Conservation (phyloP, 2,329 filamentous ascomycete species). For the Rhynchosporium agropyri region DNA sequence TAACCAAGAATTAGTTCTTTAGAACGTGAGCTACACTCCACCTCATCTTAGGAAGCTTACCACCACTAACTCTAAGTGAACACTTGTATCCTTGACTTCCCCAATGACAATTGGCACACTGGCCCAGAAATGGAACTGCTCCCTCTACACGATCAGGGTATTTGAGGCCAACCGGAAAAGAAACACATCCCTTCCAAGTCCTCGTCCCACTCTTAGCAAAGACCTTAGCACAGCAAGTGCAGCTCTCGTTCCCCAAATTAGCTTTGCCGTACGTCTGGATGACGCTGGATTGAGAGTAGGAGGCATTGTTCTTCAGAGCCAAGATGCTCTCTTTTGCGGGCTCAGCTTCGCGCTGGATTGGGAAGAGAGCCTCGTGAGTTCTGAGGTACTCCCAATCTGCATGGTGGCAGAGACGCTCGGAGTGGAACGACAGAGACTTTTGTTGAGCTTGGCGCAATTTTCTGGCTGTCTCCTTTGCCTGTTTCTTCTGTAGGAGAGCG, state of each 20-base stretch:
- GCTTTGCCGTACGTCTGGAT: constrained; percentile 4
- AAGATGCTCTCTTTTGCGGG: background rate
- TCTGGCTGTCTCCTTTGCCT: constrained; percentile 2
- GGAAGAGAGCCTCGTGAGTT: background rate
- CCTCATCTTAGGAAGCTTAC: background rate
- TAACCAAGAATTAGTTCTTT: background rate
- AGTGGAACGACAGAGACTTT: constrained; percentile 1
- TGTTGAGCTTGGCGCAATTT: constrained; percentile 6
- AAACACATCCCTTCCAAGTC: constrained; percentile 10
- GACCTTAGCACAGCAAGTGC: background rate
- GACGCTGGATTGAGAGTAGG: constrained; percentile 5
- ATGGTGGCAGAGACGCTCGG: constrained; percentile 2
- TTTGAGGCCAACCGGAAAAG: background rate
- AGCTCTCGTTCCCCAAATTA: background rate
- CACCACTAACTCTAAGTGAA: background rate
- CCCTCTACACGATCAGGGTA: background rate
- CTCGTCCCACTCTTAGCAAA: background rate
- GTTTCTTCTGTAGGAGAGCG: background rate
- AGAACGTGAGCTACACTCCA: background rate
- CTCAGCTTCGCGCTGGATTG: constrained; percentile 2
- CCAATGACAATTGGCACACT: constrained; percentile 13
- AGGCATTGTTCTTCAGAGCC: constrained; percentile 5
- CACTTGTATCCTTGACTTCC: constrained; percentile 8
- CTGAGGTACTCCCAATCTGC: constrained; percentile 6
- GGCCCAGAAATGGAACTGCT: background rate